Percentiles rank a stretch among this genome's conserved stretches.
Conservation (phyloP, 2,329 filamentous ascomycete genomes). For the Chaetomium sp. region DNA sequence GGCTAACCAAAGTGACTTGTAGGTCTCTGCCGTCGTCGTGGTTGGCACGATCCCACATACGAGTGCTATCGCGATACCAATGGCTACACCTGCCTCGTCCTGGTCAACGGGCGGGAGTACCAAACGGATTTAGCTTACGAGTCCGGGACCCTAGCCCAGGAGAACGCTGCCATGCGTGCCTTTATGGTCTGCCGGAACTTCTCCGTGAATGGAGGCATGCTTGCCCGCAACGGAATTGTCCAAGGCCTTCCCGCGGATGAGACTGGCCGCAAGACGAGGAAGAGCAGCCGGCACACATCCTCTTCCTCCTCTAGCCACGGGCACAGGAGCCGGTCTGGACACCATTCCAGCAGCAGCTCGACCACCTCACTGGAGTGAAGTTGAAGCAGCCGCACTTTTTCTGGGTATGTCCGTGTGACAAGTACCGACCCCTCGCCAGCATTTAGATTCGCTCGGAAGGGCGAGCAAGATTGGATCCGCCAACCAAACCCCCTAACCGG, state of each 20-base stretch:
- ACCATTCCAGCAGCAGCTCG: slow-evolving; percentile 58
- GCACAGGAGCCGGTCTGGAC: slow-evolving; percentile 46
- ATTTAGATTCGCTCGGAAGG: slow-evolving; percentile 13
- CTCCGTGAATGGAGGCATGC: slow-evolving; percentile 92
- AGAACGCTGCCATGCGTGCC: slow-evolving; percentile 90
- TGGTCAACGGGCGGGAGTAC: slow-evolving; percentile 95
- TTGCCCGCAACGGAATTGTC: slow-evolving; percentile 61
- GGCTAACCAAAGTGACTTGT: slow-evolving; percentile 32
- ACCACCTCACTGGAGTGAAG: slow-evolving; percentile 43
- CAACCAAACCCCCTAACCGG: not conserved
- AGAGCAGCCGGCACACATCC: slow-evolving; percentile 42
- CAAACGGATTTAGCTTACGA: slow-evolving; percentile 83
- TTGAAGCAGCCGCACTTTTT: slow-evolving; percentile 13
- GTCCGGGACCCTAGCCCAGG: slow-evolving; percentile 74
- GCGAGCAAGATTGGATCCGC: not conserved
- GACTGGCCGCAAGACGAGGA: slow-evolving; percentile 43
- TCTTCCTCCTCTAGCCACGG: slow-evolving; percentile 30
- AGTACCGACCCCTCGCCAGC: not conserved
- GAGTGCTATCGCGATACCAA: slow-evolving; percentile 67
- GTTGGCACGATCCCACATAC: slow-evolving; percentile 88
- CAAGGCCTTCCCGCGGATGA: slow-evolving; percentile 56
- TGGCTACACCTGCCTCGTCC: slow-evolving; percentile 83
- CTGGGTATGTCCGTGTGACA: slow-evolving; percentile 1
- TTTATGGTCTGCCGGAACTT: slow-evolving; percentile 99
- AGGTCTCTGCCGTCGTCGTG: slow-evolving; percentile 92